Percentiles rank a stretch among this genome's conserved stretches.
Conservation (phyloP, 176 grass and related monocot genomes). For the Chrysopogon serrulatus region DNA sequence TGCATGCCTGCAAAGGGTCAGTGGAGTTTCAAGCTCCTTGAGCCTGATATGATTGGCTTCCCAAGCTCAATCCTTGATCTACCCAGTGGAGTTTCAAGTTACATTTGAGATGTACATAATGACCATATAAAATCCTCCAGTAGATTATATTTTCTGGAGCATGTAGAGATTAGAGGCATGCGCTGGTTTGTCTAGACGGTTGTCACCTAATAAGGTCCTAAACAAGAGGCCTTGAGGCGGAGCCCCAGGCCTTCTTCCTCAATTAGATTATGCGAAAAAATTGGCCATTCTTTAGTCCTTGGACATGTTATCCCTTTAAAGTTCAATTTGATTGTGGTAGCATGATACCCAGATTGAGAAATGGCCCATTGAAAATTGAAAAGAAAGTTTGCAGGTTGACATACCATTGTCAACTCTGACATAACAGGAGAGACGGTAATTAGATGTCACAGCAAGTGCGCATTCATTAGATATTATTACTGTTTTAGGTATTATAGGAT, state of each 20-base stretch:
- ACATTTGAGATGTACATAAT: conserved; percentile 36
- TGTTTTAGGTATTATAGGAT: not conserved
- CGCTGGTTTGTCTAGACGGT: conserved; percentile 2
- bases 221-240: conserved; percentile 17
- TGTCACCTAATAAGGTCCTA: not conserved
- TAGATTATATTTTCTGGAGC: conserved; percentile 33
- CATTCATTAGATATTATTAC: too few relatives aligned
- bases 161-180: conserved; percentile 12
- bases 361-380: not conserved
- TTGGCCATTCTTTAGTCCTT: not conserved
- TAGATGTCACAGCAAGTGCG: too few relatives aligned
- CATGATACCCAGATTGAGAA: conserved; percentile 20
- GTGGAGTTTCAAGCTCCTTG: conserved; percentile 60
- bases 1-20: conserved; percentile 60
- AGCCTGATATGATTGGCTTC: conserved; percentile 21
- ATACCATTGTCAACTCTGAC: not conserved
- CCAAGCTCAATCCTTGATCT: not conserved
- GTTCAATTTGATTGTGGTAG: not conserved
- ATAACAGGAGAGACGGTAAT: not conserved
- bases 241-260: not conserved
- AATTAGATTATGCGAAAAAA: not conserved
- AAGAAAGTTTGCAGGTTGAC: not conserved
- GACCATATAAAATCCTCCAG: conserved; percentile 29
- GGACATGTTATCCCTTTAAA: conserved; percentile 7
- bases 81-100: not conserved